Conservation (phyloP, 495 filamentous ascomycete species). For the Filosporella fistucella region DNA sequence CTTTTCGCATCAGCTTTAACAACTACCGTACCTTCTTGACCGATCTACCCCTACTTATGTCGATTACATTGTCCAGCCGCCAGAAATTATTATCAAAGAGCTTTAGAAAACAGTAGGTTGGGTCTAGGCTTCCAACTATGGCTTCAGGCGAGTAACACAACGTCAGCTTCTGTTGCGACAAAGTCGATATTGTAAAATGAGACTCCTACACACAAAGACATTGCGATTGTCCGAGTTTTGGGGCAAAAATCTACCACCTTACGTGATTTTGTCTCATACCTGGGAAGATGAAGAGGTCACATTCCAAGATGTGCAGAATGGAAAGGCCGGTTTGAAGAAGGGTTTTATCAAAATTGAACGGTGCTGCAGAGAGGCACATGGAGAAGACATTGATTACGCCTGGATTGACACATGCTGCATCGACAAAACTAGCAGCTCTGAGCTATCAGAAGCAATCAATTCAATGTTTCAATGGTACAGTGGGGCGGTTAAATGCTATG, state of each 20-base stretch:
- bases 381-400: neutral
- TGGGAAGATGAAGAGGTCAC: constrained; percentile 5
- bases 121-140: too few species aligned
- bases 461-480: constrained; percentile 5
- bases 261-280: constrained; percentile 4
- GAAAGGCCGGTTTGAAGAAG: neutral
- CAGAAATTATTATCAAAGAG: too few species aligned
- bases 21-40: too few species aligned
- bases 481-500: constrained; percentile 3
- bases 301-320: constrained; percentile 1
- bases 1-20: too few species aligned
- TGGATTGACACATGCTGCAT: constrained; percentile 7
- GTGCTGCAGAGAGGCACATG: constrained; percentile 1
- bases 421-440: neutral
- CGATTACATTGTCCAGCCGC: too few species aligned
- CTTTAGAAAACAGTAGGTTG: too few species aligned
- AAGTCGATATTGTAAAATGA: too few species aligned
- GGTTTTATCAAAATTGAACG: constrained; percentile 1
- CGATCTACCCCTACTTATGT: too few species aligned
- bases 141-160: too few species aligned
- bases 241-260: constrained; percentile 8
- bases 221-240: constrained; percentile 15
- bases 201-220: constrained; percentile 17
- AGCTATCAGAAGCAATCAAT: constrained; percentile 2
- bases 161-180: too few species aligned